These are phyloP conservation scores for Capsicum chinense DNA, from an alignment of 257 asterid species.

Conservation along the genomic window DNA sequence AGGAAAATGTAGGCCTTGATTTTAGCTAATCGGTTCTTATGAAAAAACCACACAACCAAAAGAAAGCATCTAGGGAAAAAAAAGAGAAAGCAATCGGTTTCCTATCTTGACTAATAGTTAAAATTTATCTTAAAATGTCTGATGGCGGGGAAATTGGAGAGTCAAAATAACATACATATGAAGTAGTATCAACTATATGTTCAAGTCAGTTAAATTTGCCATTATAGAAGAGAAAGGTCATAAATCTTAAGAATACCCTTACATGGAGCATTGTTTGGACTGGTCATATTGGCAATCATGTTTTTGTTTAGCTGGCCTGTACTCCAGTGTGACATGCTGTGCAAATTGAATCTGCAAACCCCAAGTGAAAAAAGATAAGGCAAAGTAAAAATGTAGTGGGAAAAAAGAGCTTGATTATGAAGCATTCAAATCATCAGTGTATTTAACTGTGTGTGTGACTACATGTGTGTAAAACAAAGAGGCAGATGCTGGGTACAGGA, in stretches of 20 bases:
- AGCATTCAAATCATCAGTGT: not conserved
- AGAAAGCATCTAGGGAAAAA: not conserved
- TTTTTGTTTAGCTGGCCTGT: slow-evolving; percentile 37
- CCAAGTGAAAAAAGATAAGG: not conserved
- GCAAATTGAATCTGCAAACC: slow-evolving; percentile 58
- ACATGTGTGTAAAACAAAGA: not conserved
- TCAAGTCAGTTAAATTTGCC: slow-evolving; percentile 10
- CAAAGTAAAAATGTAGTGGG: not conserved
- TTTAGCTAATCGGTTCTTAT: not conserved
- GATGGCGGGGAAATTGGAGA: not conserved
- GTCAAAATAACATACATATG: slow-evolving; percentile 14
- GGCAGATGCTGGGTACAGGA: not conserved
- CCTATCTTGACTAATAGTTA: not conserved
- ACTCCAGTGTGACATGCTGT: slow-evolving; percentile 53
- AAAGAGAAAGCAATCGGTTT: not conserved
- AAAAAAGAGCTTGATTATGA: not conserved
- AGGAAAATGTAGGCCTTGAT: not conserved
- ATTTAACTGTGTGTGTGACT: not conserved
- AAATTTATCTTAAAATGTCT: slow-evolving; percentile 13
- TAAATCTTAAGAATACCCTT: slow-evolving; percentile 29
- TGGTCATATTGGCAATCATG: slow-evolving; percentile 25
- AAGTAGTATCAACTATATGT: not conserved
- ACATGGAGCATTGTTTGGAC: slow-evolving; percentile 37
- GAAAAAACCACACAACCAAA: not conserved
- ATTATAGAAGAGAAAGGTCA: slow-evolving; percentile 20